Evolutionary conservation across 148 eudicot genomes (phyloP).

Genomic region (Cornus controversa): DNA sequence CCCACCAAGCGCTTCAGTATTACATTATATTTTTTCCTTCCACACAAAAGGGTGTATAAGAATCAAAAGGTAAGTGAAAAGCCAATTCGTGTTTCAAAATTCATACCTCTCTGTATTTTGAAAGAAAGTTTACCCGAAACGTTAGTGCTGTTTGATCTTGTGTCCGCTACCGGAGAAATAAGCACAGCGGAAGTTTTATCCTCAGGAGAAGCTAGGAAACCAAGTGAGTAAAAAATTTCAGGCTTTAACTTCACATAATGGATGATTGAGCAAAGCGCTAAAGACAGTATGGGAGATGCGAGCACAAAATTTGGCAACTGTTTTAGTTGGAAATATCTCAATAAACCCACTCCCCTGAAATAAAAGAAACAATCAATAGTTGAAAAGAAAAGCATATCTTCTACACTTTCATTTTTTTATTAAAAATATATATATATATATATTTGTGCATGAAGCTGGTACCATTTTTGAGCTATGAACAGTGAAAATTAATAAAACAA

Average conservation of each 20-base stretch:
- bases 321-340: slow-evolving; percentile 79
- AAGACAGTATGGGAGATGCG: slow-evolving; percentile 78
- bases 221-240: slow-evolving; percentile 59
- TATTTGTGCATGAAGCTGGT: not conserved
- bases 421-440: no score
- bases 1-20: not conserved
- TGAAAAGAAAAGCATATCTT: not conserved
- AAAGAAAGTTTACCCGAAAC: slow-evolving; percentile 7
- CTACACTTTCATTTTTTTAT: not conserved
- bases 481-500: not conserved
- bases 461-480: not conserved
- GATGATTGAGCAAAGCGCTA: slow-evolving; percentile 59
- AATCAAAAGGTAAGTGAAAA: not conserved
- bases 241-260: slow-evolving; percentile 61
- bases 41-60: not conserved
- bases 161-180: slow-evolving; percentile 20
- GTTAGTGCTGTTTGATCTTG: slow-evolving; percentile 11
- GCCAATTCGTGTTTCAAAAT: not conserved
- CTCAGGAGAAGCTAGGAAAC: slow-evolving; percentile 43
- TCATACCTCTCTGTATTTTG: slow-evolving; percentile 46
- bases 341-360: slow-evolving; percentile 90
- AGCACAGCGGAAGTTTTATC: slow-evolving; percentile 23
- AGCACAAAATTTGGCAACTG: slow-evolving; percentile 93
- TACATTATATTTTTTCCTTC: not conserved
- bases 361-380: slow-evolving; percentile 10